These are phyloP conservation scores for Amaranthus tricolor DNA, from an alignment of 179 eudicot species.

Conservation along the genomic window DNA sequence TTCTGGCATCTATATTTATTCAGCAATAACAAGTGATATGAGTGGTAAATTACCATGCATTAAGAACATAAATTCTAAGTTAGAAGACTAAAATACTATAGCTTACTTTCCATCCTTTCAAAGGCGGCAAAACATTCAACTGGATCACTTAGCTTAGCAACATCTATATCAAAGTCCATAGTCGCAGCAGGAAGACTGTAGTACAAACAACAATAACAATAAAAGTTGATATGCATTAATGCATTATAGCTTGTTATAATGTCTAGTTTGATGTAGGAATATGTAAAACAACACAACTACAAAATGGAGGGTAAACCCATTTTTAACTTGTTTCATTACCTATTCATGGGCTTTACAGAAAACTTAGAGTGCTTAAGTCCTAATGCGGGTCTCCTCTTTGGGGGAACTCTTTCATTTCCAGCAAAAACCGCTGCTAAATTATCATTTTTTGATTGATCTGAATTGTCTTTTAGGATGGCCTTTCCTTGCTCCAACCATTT, in stretches of 20 bases:
- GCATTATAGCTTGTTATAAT: neutral
- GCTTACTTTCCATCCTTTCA: conserved; percentile 68
- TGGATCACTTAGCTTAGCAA: conserved; percentile 53
- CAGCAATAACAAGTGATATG: conserved; percentile 10
- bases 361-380: conserved; percentile 65
- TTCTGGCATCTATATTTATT: conserved; percentile 47
- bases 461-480: conserved; percentile 41
- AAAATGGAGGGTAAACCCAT: neutral
- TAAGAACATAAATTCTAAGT: neutral
- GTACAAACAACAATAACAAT: conserved; percentile 9
- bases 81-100: neutral
- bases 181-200: conserved; percentile 49
- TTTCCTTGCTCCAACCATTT: conserved; percentile 57
- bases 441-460: conserved; percentile 34
- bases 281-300: neutral
- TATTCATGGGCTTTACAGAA: conserved; percentile 47
- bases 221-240: neutral
- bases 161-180: conserved; percentile 37
- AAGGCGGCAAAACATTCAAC: conserved; percentile 53
- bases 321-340: conserved; percentile 33
- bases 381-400: conserved; percentile 61
- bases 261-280: neutral
- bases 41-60: neutral
- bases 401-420: conserved; percentile 33
- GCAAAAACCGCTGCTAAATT: conserved; percentile 31